Conservation (phyloP, 2,329 filamentous ascomycete species). For the Pezicula neosporulosa region DNA sequence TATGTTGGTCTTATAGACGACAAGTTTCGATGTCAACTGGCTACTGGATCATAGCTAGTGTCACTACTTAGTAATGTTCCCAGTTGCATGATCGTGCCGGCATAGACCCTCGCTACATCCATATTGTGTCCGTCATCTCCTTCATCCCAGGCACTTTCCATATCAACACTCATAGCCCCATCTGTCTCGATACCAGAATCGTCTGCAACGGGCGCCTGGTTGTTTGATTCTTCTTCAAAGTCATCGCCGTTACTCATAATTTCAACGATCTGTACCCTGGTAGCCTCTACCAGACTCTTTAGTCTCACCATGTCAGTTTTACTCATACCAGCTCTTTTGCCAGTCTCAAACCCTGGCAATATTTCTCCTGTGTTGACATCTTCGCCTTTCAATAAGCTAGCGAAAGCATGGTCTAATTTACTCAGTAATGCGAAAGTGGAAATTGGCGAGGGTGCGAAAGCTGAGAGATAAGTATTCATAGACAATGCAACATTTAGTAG, state of each 20-base stretch:
- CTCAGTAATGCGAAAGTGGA: conserved; percentile 67
- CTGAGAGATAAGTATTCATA: conserved; percentile 66
- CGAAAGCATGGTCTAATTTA: conserved; percentile 83
- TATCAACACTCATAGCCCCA: conserved; percentile 26
- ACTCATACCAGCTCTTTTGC: conserved; percentile 59
- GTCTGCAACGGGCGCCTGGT: conserved; percentile 35
- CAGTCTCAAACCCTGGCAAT: conserved; percentile 68
- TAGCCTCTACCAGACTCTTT: conserved; percentile 75
- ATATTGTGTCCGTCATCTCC: conserved; percentile 58
- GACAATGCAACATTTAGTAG: conserved; percentile 74
- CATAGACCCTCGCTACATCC: conserved; percentile 74
- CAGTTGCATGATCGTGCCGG: conserved; percentile 72
- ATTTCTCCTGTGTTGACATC: conserved; percentile 62
- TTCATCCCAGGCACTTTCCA: conserved; percentile 29
- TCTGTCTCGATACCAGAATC: conserved; percentile 26
- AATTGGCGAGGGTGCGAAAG: conserved; percentile 66
- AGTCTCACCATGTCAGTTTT: conserved; percentile 84
- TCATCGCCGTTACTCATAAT: conserved; percentile 55
- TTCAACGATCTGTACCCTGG: conserved; percentile 67
- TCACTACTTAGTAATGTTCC: conserved; percentile 57
- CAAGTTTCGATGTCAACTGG: neutral
- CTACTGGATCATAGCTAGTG: conserved; percentile 7
- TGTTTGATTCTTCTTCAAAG: conserved; percentile 34
- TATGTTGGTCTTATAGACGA: neutral
- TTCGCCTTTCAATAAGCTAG: conserved; percentile 65